phyloP scores from a whole-genome alignment of 192 early-diverging fungal species.

The Gryganskiella cystojenkinii region DNA sequence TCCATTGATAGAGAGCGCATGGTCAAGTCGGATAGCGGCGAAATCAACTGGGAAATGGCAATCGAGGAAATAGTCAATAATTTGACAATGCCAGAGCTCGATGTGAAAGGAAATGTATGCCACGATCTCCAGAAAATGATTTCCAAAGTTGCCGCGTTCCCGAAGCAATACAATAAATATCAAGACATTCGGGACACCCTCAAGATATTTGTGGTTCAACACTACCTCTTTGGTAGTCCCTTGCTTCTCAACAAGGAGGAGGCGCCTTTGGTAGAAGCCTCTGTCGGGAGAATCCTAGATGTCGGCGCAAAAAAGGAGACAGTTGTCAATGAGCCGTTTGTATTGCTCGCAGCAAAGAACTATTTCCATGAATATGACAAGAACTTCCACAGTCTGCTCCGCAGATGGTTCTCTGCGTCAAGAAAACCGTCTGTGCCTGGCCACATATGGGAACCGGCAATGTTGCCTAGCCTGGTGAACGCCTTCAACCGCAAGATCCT shows the following conservation, averaged over 20 bases:
- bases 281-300: conserved; percentile 12
- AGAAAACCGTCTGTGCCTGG: conserved; percentile 17
- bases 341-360: conserved; percentile 22
- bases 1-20: too few species aligned
- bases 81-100: too few species aligned
- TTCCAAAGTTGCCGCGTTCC: too few species aligned
- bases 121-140: too few species aligned
- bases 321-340: conserved; percentile 21
- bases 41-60: too few species aligned
- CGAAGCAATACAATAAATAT: too few species aligned
- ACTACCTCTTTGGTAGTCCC: too few species aligned
- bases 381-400: conserved; percentile 16
- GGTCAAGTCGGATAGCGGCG: too few species aligned
- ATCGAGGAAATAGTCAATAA: too few species aligned
- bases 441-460: conserved; percentile 13
- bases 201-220: too few species aligned
- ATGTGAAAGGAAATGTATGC: too few species aligned
- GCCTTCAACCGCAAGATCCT: conserved; percentile 21
- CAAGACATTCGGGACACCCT: too few species aligned
- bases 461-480: conserved; percentile 12
- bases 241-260: conserved; percentile 4
- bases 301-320: neutral
- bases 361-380: conserved; percentile 12
- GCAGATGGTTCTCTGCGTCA: neutral
- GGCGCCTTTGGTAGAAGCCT: conserved; percentile 24